Percentiles rank a stretch among this genome's conserved stretches.
Conservation (phyloP, 345 rosid genomes). For the Xanthoceras sorbifolium region DNA sequence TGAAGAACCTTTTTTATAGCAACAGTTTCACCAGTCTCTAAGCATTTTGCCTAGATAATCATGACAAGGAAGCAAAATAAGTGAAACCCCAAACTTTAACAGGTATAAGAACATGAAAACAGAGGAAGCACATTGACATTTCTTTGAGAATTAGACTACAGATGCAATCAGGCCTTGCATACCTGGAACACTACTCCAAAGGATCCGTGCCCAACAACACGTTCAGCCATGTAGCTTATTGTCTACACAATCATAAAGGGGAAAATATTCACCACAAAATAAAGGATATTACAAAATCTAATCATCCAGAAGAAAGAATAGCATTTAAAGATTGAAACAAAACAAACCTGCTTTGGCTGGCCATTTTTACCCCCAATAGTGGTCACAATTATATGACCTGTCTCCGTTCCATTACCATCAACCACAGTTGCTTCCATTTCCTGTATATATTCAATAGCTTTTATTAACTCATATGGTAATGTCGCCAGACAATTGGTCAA, state of each 20-base stretch:
- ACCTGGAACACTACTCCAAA: conserved; percentile 98
- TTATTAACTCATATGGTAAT: not conserved
- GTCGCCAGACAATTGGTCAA: not conserved
- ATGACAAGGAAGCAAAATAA: conserved; percentile 7
- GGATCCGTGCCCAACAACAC: conserved; percentile 93
- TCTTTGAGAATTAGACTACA: not conserved
- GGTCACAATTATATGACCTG: conserved; percentile 82
- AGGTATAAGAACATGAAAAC: not conserved
- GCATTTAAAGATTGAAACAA: conserved; percentile 5
- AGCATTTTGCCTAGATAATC: conserved; percentile 78
- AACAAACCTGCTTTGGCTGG: conserved; percentile 72
- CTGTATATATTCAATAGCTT: conserved; percentile 34
- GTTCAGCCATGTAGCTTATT: conserved; percentile 96
- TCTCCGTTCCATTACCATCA: conserved; percentile 85
- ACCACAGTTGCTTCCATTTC: conserved; percentile 89
- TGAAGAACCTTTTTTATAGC: conserved; percentile 90
- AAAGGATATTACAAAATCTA: conserved; percentile 1
- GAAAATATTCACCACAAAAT: conserved; percentile 6
- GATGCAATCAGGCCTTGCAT: conserved; percentile 1
- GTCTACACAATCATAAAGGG: conserved; percentile 49
- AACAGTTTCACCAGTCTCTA: conserved; percentile 94
- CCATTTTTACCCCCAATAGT: conserved; percentile 83
- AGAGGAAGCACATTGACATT: not conserved
- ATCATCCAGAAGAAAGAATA: not conserved
- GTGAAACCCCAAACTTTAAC: not conserved